Percentiles rank a stretch among this genome's conserved stretches.
Evolutionary conservation across 108 stramenopile species (phyloP).

Genomic region (Pseudonitzschia delicatissima): DNA sequence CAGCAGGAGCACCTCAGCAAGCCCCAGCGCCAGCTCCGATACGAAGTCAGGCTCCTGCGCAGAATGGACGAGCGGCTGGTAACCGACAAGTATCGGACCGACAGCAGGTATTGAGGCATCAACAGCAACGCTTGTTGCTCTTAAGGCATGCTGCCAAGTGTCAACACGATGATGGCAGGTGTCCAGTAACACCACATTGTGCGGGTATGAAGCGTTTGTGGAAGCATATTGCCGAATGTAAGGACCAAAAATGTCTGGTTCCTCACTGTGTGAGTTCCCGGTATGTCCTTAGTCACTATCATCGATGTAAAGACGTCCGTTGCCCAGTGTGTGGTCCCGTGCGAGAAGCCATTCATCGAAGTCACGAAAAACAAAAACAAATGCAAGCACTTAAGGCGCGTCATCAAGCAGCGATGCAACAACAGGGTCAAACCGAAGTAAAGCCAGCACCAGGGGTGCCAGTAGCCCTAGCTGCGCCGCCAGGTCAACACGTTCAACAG

Average conservation of each 20-base stretch:
- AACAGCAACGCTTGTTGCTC: conserved; percentile 96
- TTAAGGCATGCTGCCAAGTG: conserved; percentile 99
- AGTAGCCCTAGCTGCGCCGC: conserved; percentile 9
- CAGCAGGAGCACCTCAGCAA: conserved; percentile 30
- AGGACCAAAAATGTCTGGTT: conserved; percentile 94
- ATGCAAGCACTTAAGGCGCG: conserved; percentile 85
- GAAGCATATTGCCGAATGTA: conserved; percentile 99
- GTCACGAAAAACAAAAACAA: conserved; percentile 92
- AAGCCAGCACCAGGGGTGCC: conserved; percentile 9
- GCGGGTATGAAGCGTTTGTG: conserved; percentile 97
- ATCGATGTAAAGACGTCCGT: conserved; percentile 95
- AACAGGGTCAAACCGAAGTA: conserved; percentile 32
- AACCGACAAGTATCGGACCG: conserved; percentile 72
- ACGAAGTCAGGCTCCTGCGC: conserved; percentile 24
- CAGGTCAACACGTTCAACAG: conserved; percentile 19
- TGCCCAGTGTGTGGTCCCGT: conserved; percentile 99
- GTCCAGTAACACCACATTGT: conserved; percentile 97
- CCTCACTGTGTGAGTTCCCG: conserved; percentile 98
- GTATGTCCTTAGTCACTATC: conserved; percentile 97
- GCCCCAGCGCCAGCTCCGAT: conserved; percentile 25
- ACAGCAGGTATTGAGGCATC: conserved; percentile 95
- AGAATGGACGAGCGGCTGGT: conserved; percentile 21
- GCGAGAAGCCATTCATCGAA: conserved; percentile 94
- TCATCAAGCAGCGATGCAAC: conserved; percentile 73
- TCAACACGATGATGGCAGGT: conserved; percentile 89